These are phyloP conservation scores for Trametes maxima DNA, from an alignment of 768 basidiomycete species.

Conservation along the genomic window DNA sequence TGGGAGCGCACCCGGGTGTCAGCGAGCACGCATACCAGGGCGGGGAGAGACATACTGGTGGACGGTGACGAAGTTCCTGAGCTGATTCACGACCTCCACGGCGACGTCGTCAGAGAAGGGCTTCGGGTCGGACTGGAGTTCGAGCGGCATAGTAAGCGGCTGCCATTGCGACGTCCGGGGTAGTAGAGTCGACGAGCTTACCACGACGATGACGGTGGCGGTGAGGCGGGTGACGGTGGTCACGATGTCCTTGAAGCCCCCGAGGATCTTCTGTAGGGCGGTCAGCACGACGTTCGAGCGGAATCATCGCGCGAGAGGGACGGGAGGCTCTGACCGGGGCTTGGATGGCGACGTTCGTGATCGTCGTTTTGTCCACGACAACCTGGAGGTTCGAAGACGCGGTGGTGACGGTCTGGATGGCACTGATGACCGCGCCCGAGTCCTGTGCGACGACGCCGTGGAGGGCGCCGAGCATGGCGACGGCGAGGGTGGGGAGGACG, in stretches of 20 bases:
- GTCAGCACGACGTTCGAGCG: not conserved
- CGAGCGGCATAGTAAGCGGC: not conserved
- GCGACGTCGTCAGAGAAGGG: not conserved
- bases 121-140: not conserved
- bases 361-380: not conserved
- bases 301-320: too few relatives aligned
- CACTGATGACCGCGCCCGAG: not conserved
- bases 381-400: not conserved
- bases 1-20: not conserved
- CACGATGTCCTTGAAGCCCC: not conserved
- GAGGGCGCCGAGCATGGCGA: not conserved
- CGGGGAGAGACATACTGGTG: not conserved
- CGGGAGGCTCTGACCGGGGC: not conserved
- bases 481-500: not conserved
- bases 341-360: not conserved
- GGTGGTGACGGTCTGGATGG: not conserved
- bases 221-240: not conserved
- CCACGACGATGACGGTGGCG: not conserved
- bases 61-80: not conserved
- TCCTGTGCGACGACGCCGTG: slow-evolving; percentile 1
- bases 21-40: not conserved
- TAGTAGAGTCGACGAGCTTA: not conserved
- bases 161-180: not conserved
- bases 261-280: not conserved
- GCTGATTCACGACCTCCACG: not conserved